A percentile compares a stretch with the other conserved stretches of the same genome.
Evolutionary conservation across 441 rosid genomes (phyloP).

Genomic region (Syzygium malaccense): DNA sequence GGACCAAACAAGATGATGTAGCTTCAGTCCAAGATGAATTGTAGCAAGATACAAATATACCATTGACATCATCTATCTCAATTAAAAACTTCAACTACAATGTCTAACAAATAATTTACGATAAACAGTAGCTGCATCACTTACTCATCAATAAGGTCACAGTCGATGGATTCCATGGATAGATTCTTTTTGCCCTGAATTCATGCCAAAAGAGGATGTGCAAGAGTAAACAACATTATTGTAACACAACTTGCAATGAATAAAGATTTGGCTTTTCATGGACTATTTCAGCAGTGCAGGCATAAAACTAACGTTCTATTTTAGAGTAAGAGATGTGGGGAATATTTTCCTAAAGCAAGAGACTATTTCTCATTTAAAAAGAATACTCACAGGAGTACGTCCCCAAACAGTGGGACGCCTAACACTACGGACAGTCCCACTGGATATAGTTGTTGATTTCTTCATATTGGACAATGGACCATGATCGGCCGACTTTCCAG

Average conservation of each 20-base stretch:
- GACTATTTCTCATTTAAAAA: not conserved
- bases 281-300: not conserved
- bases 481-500: constrained; percentile 12
- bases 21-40: not conserved
- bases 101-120: not conserved
- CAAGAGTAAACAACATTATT: not conserved
- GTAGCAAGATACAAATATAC: not conserved
- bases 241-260: not conserved
- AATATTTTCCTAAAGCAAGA: not conserved
- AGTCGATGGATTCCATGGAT: constrained; percentile 74
- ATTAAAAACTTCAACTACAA: not conserved
- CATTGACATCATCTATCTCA: not conserved
- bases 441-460: constrained; percentile 30
- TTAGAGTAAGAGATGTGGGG: constrained; percentile 3
- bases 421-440: constrained; percentile 24
- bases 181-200: constrained; percentile 80
- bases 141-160: constrained; percentile 58
- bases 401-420: constrained; percentile 41
- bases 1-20: not conserved
- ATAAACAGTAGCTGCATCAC: constrained; percentile 18
- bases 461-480: constrained; percentile 17
- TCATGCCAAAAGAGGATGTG: not conserved
- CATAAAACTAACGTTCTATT: not conserved
- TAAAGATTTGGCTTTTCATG: not conserved
- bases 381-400: constrained; percentile 65